Percentiles rank a stretch among this genome's conserved stretches.
Conservation (phyloP, 805 yeast species). For the Lachancea nothofagi region DNA sequence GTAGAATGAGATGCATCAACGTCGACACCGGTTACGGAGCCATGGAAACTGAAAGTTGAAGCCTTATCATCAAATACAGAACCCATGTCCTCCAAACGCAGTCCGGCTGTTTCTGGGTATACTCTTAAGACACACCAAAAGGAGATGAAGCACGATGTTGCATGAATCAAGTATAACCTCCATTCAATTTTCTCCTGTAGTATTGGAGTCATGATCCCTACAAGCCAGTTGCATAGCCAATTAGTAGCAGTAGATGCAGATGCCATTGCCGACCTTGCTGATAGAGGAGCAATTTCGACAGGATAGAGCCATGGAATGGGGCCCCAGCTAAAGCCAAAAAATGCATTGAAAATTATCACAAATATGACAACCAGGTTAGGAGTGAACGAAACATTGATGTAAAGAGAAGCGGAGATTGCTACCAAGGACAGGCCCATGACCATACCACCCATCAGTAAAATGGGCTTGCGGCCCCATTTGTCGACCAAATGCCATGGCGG, state of each 20-base stretch:
- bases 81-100: slow-evolving; percentile 87
- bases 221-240: slow-evolving; percentile 89
- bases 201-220: slow-evolving; percentile 87
- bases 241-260: slow-evolving; percentile 86
- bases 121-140: slow-evolving; percentile 63
- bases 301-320: slow-evolving; percentile 90
- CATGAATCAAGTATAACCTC: slow-evolving; percentile 79
- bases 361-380: slow-evolving; percentile 68
- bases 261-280: slow-evolving; percentile 85
- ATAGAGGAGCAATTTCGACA: slow-evolving; percentile 78
- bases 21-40: slow-evolving; percentile 16
- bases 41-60: slow-evolving; percentile 32
- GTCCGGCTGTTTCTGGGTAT: slow-evolving; percentile 90
- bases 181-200: slow-evolving; percentile 71
- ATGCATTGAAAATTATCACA: slow-evolving; percentile 75
- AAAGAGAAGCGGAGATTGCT: slow-evolving; percentile 57
- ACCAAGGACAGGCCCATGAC: slow-evolving; percentile 71
- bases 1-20: slow-evolving; percentile 5
- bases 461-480: slow-evolving; percentile 86
- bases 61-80: slow-evolving; percentile 72
- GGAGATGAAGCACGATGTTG: slow-evolving; percentile 67
- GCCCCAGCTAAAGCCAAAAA: slow-evolving; percentile 90
- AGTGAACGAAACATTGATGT: slow-evolving; percentile 45
- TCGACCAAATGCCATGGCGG: slow-evolving; percentile 93
- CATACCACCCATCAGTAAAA: slow-evolving; percentile 70